phyloP scores from a whole-genome alignment of 352 stramenopile genomes.

The Pythium utonaiense region DNA sequence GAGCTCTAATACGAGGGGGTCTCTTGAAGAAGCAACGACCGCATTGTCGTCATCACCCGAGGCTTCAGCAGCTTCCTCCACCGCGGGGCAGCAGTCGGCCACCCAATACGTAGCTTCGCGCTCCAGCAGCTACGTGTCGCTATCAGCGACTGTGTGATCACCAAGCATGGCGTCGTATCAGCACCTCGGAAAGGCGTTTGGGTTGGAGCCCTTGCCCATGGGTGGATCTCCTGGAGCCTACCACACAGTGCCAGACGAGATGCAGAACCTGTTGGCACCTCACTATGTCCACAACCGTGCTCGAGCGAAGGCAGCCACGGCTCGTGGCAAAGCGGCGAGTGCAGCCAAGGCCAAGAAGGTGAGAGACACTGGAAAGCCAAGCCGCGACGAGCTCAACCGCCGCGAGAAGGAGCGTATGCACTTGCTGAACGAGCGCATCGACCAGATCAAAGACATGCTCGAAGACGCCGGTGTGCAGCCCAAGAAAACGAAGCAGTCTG shows the following conservation, averaged over 20 bases:
- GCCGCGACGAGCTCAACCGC: conserved; percentile 66
- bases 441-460: conserved; percentile 23
- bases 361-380: conserved; percentile 27
- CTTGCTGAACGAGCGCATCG: conserved; percentile 80
- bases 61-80: background rate
- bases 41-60: background rate
- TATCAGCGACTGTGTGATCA: too few relatives aligned
- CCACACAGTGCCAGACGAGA: background rate
- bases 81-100: too few relatives aligned
- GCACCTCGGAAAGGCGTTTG: background rate
- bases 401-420: conserved; percentile 87
- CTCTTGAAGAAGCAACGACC: background rate
- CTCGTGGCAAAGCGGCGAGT: background rate
- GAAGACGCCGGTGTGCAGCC: conserved; percentile 21
- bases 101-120: too few relatives aligned
- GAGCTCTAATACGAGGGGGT: background rate
- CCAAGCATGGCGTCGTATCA: background rate
- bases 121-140: too few relatives aligned
- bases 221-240: background rate
- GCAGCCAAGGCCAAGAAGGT: background rate
- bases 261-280: background rate
- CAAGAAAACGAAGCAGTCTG: conserved; percentile 32
- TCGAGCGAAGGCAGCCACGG: too few relatives aligned
- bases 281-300: background rate
- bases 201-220: conserved; percentile 1